These are phyloP conservation scores for Suhomyces atakaporum DNA, from an alignment of 1,139 yeast genomes.

Conservation along the genomic window DNA sequence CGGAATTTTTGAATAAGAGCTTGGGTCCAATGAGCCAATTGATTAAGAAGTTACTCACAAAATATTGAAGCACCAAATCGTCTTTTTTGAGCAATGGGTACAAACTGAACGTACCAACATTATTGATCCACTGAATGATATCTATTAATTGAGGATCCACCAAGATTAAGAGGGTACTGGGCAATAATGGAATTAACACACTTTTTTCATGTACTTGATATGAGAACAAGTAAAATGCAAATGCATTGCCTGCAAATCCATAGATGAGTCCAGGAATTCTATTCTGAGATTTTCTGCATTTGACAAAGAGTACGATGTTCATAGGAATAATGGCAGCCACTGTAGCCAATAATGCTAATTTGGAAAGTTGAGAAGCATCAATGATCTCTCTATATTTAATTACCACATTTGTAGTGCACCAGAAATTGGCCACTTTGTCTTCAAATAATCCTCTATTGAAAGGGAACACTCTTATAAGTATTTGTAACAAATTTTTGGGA, in stretches of 20 bases:
- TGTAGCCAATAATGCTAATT: conserved; percentile 64
- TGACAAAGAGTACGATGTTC: conserved; percentile 22
- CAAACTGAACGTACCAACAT: conserved; percentile 79
- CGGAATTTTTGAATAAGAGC: conserved; percentile 28
- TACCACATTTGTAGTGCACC: conserved; percentile 87
- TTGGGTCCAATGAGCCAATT: conserved; percentile 80
- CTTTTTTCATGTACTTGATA: conserved; percentile 95
- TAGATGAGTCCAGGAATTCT: conserved; percentile 41
- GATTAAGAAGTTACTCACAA: conserved; percentile 59
- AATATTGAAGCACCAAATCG: conserved; percentile 69
- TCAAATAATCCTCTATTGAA: conserved; percentile 94
- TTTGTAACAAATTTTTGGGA: conserved; percentile 27
- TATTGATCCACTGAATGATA: conserved; percentile 83
- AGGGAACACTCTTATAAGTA: conserved; percentile 77
- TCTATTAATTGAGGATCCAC: conserved; percentile 63
- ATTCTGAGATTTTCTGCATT: conserved; percentile 22
- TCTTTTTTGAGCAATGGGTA: conserved; percentile 87
- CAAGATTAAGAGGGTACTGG: conserved; percentile 67
- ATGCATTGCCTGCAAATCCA: conserved; percentile 80
- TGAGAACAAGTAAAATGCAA: conserved; percentile 87
- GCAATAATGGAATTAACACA: conserved; percentile 82
- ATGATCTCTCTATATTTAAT: conserved; percentile 67
- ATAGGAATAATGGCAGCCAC: conserved; percentile 64
- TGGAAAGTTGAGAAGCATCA: conserved; percentile 59
- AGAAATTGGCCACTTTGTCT: conserved; percentile 94